Conservation (phyloP, 257 asterid genomes). For the Ajuga chamaepitys region DNA sequence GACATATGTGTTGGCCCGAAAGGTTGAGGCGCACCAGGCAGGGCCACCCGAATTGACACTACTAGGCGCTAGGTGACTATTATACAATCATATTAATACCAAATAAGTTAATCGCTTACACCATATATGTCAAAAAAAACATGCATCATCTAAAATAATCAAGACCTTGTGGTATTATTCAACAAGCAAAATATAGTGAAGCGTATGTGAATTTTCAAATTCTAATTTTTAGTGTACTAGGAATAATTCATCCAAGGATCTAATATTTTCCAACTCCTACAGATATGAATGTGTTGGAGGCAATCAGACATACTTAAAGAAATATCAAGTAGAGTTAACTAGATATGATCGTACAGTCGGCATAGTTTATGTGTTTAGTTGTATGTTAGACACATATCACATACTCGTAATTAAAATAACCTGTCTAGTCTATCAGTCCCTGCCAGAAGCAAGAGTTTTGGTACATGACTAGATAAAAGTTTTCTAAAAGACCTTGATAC, state of each 20-base stretch:
- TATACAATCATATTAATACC: background rate
- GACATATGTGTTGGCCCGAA: too few relatives aligned
- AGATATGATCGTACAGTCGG: background rate
- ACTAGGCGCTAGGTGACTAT: too few relatives aligned
- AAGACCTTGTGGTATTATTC: background rate
- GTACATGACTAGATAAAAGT: slow-evolving; percentile 67
- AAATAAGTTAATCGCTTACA: background rate
- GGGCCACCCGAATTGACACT: too few relatives aligned
- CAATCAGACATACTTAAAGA: background rate
- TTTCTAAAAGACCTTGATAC: slow-evolving; percentile 98
- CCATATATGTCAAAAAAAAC: too few relatives aligned
- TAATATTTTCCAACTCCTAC: background rate
- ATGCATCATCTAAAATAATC: background rate
- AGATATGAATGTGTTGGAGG: background rate
- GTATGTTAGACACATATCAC: background rate
- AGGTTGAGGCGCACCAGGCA: too few relatives aligned
- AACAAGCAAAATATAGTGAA: too few relatives aligned
- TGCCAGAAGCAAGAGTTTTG: slow-evolving; percentile 92
- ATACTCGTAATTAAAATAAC: slow-evolving; percentile 24
- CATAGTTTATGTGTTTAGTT: background rate
- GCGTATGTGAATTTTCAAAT: background rate
- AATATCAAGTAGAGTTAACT: background rate
- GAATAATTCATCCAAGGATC: background rate
- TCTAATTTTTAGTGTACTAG: background rate
- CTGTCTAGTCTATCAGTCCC: slow-evolving; percentile 98